Base-by-base conservation (phyloP, 352 stramenopile genomes). In the Plasmopara viticola region DNA sequence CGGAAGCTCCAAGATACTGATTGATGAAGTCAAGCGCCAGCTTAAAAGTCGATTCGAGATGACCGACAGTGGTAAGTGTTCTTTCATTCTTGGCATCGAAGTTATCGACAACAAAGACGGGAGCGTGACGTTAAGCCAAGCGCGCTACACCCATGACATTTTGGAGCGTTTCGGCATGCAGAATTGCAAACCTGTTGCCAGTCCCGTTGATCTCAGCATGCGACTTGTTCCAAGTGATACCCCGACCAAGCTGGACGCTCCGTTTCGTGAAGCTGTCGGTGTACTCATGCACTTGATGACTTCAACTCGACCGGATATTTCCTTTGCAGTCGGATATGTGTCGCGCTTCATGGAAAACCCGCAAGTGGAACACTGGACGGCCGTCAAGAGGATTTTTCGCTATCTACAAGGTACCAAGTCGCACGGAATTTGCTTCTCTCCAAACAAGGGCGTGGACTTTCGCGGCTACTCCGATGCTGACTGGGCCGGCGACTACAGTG, bases 271-370 rank as follows among this genome's bases (percentile, higher is more conserved):
- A 15, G 34, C 41, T 35, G 58, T 62, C 5, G 48, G 47, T 14
- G 58, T 51, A 1, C 49, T 63, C 5, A 63, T 58, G 44, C 44
- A 63, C 31, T 44, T 58, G 44, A 64, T 64, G 45, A 56, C 50
- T 9, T 28, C 49, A 5, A 53, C 55, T 37, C 56, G 38, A 2
- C 56, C 56, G 35, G 49, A 58, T 12, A 58, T 62, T 31, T 44
- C 44, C 6, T 62, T 44, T 5, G 54, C 41, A 0, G 54, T 56
- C 0, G 42, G 46, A 0, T 63, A 58, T 28, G 45, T 64, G 0
- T 51, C 56, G 15, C 49, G 57, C 28, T 64, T 60, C 51, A 56
- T 64, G 20, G 46, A 17, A 53, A 14, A 64, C 52, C 41, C 33
- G 0, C 51, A 64, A 53, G 45, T 46, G 0, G 40, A 64, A 9